A percentile compares a stretch with the other conserved stretches of the same genome.
Conservation (phyloP, 805 yeast genomes). For the Candida arabinofermentans region DNA sequence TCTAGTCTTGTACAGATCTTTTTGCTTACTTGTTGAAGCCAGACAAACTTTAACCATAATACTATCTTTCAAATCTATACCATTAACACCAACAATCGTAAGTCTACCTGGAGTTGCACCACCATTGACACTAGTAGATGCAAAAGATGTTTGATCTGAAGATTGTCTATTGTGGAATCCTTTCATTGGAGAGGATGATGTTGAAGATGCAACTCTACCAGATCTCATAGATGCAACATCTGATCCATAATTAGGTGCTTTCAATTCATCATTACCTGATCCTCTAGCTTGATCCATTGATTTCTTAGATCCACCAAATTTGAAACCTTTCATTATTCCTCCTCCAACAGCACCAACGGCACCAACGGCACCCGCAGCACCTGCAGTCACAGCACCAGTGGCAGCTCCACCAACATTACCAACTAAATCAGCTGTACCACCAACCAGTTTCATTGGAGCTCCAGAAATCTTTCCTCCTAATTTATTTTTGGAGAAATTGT, state of each 20-base stretch:
- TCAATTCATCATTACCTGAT: conserved; percentile 7
- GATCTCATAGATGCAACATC: conserved; percentile 38
- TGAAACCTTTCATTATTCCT: conserved; percentile 21
- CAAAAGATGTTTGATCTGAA: conserved; percentile 34
- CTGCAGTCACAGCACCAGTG: conserved; percentile 36
- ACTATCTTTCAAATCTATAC: conserved; percentile 15
- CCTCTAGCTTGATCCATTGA: conserved; percentile 12
- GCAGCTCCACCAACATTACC: conserved; percentile 35
- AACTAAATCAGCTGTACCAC: conserved; percentile 37
- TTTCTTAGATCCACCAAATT: conserved; percentile 14
- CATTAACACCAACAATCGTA: conserved; percentile 38
- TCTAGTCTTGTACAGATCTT: conserved; percentile 64
- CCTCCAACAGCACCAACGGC: conserved; percentile 40
- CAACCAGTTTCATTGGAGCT: conserved; percentile 46
- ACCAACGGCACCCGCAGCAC: conserved; percentile 36
- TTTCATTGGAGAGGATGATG: conserved; percentile 11
- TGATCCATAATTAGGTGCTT: conserved; percentile 22
- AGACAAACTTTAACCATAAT: conserved; percentile 52
- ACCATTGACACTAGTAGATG: conserved; percentile 33
- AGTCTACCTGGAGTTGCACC: conserved; percentile 51
- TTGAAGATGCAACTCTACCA: conserved; percentile 9
- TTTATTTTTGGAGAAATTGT: too few relatives aligned
- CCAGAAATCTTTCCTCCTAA: conserved; percentile 35
- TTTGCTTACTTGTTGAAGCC: conserved; percentile 37
- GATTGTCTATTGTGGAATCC: conserved; percentile 13